These are phyloP conservation scores for Aspergillus ellipticus DNA, from an alignment of 495 filamentous ascomycete species.

Conservation along the genomic window DNA sequence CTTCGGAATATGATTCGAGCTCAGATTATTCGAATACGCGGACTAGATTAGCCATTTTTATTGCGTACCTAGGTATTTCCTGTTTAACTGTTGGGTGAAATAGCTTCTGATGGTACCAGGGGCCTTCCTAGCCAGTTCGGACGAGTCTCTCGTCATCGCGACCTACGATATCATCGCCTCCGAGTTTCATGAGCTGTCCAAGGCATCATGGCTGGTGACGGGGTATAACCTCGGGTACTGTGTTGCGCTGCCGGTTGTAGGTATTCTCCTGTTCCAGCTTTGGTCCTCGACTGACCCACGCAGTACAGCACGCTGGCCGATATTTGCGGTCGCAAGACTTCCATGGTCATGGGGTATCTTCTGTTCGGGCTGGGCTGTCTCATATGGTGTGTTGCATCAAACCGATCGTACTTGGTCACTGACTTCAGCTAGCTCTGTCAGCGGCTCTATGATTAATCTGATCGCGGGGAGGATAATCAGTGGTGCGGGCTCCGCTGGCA, in stretches of 20 bases:
- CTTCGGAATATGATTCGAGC: background rate
- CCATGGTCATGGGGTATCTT: background rate
- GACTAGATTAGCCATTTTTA: background rate
- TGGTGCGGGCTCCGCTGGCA: background rate
- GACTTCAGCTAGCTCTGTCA: background rate
- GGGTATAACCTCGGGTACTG: constrained; percentile 10
- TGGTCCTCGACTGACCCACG: background rate
- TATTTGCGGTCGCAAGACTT: background rate
- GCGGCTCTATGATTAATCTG: background rate
- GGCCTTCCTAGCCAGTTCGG: constrained; percentile 2
- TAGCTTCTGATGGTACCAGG: background rate
- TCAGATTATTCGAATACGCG: background rate
- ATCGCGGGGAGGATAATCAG: constrained; percentile 1
- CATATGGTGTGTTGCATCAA: background rate
- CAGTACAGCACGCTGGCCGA: constrained; percentile 5
- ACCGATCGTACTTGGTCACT: background rate
- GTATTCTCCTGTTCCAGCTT: background rate
- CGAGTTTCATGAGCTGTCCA: background rate
- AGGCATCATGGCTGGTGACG: constrained; percentile 2
- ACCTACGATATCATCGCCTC: constrained; percentile 9
- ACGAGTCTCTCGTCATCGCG: constrained; percentile 6
- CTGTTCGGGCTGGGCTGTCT: constrained; percentile 6
- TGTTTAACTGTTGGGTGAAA: background rate
- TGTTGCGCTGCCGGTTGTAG: constrained; percentile 7
- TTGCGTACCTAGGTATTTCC: constrained; percentile 5